Conservation (phyloP, 441 rosid genomes). For the Viola pubescens region DNA sequence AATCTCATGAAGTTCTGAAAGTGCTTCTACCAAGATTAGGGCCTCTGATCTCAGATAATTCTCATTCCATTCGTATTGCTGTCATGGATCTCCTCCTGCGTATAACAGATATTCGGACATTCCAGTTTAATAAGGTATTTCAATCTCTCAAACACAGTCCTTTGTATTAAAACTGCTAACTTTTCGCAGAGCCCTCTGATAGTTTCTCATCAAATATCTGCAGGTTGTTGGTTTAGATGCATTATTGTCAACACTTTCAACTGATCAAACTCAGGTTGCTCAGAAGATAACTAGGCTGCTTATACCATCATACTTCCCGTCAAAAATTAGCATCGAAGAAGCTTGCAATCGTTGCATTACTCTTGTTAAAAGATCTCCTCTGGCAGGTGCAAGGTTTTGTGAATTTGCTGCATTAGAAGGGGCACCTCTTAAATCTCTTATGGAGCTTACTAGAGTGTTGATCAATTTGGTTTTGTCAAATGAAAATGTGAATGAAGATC, state of each 20-base stretch:
- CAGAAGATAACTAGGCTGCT: conserved; percentile 66
- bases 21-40: conserved; percentile 79
- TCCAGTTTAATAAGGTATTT: conserved; percentile 85
- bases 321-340: conserved; percentile 57
- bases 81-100: conserved; percentile 73
- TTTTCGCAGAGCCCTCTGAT: neutral
- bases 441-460: conserved; percentile 60
- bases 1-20: conserved; percentile 83
- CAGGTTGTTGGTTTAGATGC: conserved; percentile 76
- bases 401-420: conserved; percentile 61
- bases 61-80: conserved; percentile 56
- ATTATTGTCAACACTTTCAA: conserved; percentile 55
- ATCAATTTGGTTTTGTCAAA: conserved; percentile 44
- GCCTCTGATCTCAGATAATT: conserved; percentile 60
- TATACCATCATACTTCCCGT: conserved; percentile 85
- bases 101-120: conserved; percentile 51
- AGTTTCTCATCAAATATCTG: conserved; percentile 17
- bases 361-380: conserved; percentile 72
- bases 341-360: conserved; percentile 77
- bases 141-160: conserved; percentile 9
- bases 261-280: conserved; percentile 72
- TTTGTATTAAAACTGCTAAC: neutral
- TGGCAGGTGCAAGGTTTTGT: conserved; percentile 93
- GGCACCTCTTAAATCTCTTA: conserved; percentile 44
- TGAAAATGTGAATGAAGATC: conserved; percentile 39